Evolutionary conservation across 371 early-diverging fungal genomes (phyloP).

Genomic region (Mortierella sp.): DNA sequence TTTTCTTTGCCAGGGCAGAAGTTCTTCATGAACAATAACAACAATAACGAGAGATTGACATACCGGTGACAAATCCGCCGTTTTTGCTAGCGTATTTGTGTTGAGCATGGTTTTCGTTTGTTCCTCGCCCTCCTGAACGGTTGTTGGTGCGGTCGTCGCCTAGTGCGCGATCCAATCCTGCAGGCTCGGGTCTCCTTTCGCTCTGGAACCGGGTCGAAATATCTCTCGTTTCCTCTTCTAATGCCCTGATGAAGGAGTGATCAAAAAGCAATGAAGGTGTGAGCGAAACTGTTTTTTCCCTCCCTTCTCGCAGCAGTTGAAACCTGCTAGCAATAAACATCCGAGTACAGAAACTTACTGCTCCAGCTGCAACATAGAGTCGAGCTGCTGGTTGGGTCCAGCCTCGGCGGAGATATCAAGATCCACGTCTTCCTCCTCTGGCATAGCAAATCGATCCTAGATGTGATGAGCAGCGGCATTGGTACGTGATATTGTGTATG

Average conservation of each 20-base stretch:
- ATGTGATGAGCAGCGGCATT: neutral
- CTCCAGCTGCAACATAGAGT: constrained; percentile 43
- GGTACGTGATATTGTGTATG: neutral
- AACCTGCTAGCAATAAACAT: neutral
- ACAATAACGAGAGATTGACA: neutral
- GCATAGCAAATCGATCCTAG: constrained; percentile 29
- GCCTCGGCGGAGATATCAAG: constrained; percentile 16
- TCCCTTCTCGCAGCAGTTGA: neutral
- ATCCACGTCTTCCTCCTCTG: constrained; percentile 42
- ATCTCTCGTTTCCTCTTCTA: constrained; percentile 45
- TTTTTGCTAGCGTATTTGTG: constrained; percentile 41
- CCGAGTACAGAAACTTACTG: constrained; percentile 15
- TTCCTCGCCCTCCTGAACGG: constrained; percentile 2
- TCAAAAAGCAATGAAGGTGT: neutral
- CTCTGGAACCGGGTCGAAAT: constrained; percentile 39
- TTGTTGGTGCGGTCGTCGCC: constrained; percentile 13
- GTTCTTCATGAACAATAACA: neutral
- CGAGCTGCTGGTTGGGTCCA: constrained; percentile 1
- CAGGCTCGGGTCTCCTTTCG: constrained; percentile 41
- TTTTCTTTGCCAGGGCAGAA: too few species aligned
- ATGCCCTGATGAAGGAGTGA: constrained; percentile 11
- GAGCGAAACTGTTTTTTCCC: neutral
- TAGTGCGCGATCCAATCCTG: constrained; percentile 47
- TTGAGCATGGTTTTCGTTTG: constrained; percentile 4
- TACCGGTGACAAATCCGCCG: constrained; percentile 56